Evolutionary conservation across 345 rosid genomes (phyloP).

Genomic region (Citrus reticulata): DNA sequence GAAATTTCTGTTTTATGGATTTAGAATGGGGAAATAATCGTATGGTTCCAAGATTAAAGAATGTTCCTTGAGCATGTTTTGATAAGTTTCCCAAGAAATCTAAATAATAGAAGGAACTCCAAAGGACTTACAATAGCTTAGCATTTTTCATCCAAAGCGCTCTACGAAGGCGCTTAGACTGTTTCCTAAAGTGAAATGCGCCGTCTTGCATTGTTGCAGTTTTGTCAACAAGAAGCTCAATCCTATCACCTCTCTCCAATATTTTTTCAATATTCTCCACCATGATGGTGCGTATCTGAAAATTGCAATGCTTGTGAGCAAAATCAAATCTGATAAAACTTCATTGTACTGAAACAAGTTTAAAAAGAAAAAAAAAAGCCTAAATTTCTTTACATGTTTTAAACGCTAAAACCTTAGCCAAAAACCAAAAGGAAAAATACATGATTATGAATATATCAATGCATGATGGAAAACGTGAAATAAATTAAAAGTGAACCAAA

Average conservation of each 20-base stretch:
- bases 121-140: constrained; percentile 72
- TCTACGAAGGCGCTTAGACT: constrained; percentile 82
- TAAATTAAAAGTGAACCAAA: neutral
- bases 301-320: neutral
- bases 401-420: neutral
- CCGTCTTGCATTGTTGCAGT: constrained; percentile 95
- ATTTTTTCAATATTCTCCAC: constrained; percentile 96
- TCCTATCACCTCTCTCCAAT: constrained; percentile 93
- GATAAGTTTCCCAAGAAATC: neutral
- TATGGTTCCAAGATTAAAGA: neutral
- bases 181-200: constrained; percentile 92
- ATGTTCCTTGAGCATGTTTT: neutral
- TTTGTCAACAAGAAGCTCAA: constrained; percentile 95
- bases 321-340: neutral
- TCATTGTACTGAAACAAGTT: neutral
- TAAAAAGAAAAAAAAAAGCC: constrained; percentile 1
- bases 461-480: neutral
- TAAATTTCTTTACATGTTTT: neutral
- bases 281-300: constrained; percentile 89
- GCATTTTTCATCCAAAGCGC: constrained; percentile 99
- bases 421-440: neutral
- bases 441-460: neutral
- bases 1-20: neutral
- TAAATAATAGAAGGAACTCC: constrained; percentile 1
- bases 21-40: neutral